Conservation (phyloP, 768 basidiomycete genomes). For the Boletus speciosus region DNA sequence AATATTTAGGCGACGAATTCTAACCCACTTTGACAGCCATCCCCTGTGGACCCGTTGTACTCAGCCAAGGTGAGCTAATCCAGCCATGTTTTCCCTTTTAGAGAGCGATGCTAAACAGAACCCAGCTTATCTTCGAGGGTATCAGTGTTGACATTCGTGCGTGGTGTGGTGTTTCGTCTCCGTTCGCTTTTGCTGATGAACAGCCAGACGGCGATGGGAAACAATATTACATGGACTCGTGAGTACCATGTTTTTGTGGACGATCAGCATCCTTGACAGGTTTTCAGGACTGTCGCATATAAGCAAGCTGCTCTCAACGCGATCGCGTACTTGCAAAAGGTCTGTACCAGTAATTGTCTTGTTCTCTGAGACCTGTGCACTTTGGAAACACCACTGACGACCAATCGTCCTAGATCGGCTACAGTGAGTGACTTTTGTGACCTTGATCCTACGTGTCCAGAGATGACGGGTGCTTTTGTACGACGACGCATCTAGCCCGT, state of each 20-base stretch:
- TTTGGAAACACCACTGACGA: neutral
- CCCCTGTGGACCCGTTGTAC: slow-evolving; percentile 72
- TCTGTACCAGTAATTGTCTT: slow-evolving; percentile 16
- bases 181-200: slow-evolving; percentile 1
- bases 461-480: neutral
- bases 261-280: neutral
- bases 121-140: slow-evolving; percentile 68
- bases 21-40: slow-evolving; percentile 45
- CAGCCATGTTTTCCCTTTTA: neutral
- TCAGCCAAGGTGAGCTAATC: slow-evolving; percentile 50
- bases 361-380: no score
- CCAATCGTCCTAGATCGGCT: slow-evolving; percentile 52
- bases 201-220: slow-evolving; percentile 62
- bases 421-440: slow-evolving; percentile 45
- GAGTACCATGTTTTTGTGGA: slow-evolving; percentile 17
- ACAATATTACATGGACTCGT: slow-evolving; percentile 79
- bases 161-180: neutral
- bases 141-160: slow-evolving; percentile 70
- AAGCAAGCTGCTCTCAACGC: slow-evolving; percentile 78
- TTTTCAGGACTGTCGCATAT: slow-evolving; percentile 62
- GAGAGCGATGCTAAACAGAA: neutral
- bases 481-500: slow-evolving; percentile 43
- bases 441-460: neutral
- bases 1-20: neutral
- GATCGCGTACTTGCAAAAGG: slow-evolving; percentile 70